Conservation (phyloP, 2,329 filamentous ascomycete genomes). For the Colletotrichum nymphaeae region DNA sequence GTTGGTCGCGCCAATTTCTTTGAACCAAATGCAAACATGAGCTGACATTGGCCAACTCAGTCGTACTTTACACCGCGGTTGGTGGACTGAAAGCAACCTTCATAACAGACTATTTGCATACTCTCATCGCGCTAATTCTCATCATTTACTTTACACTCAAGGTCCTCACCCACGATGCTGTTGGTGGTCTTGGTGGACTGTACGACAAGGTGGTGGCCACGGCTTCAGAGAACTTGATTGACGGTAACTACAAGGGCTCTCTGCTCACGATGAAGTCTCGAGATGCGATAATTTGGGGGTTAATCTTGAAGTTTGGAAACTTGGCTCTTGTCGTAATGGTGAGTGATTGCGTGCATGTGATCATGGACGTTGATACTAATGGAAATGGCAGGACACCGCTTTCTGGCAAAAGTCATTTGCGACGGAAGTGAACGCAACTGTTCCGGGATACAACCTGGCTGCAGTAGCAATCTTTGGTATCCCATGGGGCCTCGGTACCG, state of each 20-base stretch:
- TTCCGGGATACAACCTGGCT: background rate
- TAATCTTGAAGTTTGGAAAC: background rate
- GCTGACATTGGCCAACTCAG: background rate
- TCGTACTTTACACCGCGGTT: background rate
- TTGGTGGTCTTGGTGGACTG: background rate
- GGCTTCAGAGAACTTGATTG: conserved; percentile 2
- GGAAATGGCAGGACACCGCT: background rate
- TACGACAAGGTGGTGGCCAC: background rate
- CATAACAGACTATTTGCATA: background rate
- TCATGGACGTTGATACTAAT: background rate
- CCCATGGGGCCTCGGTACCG: conserved; percentile 13
- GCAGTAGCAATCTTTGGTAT: conserved; percentile 8
- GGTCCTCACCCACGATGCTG: background rate
- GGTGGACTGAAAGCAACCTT: background rate
- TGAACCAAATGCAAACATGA: background rate
- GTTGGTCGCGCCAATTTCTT: background rate
- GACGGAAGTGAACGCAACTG: background rate
- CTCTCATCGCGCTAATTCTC: background rate
- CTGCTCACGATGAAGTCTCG: conserved; percentile 10
- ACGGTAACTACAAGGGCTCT: conserved; percentile 11
- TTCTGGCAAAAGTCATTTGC: background rate
- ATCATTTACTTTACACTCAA: background rate
- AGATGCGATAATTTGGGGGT: conserved; percentile 5
- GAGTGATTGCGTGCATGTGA: background rate
- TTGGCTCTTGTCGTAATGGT: background rate